These are phyloP conservation scores for Speleostelium caveatum DNA, from an alignment of 78 protist species.

Conservation along the genomic window DNA sequence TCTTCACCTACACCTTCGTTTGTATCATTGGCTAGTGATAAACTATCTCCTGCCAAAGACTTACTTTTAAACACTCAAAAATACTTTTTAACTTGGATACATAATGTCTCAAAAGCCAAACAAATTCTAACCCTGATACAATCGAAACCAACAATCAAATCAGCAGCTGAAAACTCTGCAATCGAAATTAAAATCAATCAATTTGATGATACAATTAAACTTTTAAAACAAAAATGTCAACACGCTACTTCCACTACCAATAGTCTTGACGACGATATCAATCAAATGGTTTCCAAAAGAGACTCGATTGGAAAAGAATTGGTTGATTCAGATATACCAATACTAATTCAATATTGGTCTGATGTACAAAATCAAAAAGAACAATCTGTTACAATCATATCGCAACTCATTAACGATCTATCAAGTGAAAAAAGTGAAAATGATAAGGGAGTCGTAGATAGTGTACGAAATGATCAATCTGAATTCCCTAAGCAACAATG, in stretches of 20 bases:
- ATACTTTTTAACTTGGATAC: slow-evolving; percentile 10
- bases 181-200: slow-evolving; percentile 19
- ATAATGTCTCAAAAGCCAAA: not conserved
- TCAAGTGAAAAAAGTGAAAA: not conserved
- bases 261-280: not conserved
- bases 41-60: not conserved
- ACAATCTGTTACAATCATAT: not conserved
- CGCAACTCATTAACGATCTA: not conserved
- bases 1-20: slow-evolving; percentile 32
- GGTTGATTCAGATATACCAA: not conserved
- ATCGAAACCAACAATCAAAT: not conserved
- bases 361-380: slow-evolving; percentile 24
- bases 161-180: not conserved
- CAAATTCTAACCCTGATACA: slow-evolving; percentile 9
- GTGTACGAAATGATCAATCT: too few relatives aligned
- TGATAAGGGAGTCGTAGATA: not conserved
- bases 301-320: not conserved
- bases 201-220: slow-evolving; percentile 11
- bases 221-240: not conserved
- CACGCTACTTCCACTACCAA: not conserved
- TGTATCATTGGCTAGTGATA: slow-evolving; percentile 19
- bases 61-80: slow-evolving; percentile 15
- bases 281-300: not conserved
- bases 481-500: too few relatives aligned
- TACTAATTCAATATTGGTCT: slow-evolving; percentile 17